phyloP scores from a whole-genome alignment of 2,329 filamentous ascomycete species.

The Sclerotinia glacialis region DNA sequence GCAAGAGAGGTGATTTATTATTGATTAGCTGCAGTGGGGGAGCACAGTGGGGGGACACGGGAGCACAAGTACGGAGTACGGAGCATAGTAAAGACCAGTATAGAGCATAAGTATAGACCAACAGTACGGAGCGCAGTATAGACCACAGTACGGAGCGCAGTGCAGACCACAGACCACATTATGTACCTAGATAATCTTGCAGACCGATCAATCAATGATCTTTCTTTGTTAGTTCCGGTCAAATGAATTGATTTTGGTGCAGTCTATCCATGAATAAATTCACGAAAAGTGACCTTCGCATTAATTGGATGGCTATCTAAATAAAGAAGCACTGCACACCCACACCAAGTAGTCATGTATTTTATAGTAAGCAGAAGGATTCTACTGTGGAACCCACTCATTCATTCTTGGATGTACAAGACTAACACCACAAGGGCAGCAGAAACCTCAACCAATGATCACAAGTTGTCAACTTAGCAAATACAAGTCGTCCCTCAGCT shows the following conservation, averaged over 20 bases:
- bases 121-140: background rate
- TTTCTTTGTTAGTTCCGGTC: too few relatives aligned
- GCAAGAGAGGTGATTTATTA: too few relatives aligned
- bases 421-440: background rate
- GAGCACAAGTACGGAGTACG: too few relatives aligned
- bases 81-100: too few relatives aligned
- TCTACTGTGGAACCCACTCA: background rate
- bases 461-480: background rate
- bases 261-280: too few relatives aligned
- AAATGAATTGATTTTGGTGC: too few relatives aligned
- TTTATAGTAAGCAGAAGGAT: background rate
- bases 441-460: conserved; percentile 9
- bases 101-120: too few relatives aligned
- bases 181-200: background rate
- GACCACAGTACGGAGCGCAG: too few relatives aligned
- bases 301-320: background rate
- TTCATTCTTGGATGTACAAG: conserved; percentile 1
- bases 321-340: background rate
- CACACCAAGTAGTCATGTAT: background rate
- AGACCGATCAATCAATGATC: conserved; percentile 1
- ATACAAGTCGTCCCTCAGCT: background rate
- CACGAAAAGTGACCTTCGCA: background rate
- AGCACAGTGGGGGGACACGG: too few relatives aligned
- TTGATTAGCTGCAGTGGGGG: conserved; percentile 3
- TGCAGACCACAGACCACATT: too few relatives aligned